Conservation (phyloP, 371 early-diverging fungal species). For the Circinella minor region DNA sequence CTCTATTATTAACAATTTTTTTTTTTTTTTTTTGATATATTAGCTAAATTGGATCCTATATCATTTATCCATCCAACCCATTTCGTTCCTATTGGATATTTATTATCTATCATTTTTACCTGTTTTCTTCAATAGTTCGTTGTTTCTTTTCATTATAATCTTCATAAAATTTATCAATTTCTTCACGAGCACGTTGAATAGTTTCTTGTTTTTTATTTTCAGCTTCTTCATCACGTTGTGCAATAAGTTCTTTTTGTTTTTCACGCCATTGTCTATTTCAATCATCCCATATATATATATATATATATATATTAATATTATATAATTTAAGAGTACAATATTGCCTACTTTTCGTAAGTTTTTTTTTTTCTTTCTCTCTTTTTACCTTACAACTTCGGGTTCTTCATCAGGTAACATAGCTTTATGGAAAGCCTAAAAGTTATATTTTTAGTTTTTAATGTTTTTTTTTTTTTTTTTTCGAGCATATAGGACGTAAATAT, state of each 20-base stretch:
- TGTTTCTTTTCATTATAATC: slow-evolving; percentile 93
- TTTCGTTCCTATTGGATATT: not conserved
- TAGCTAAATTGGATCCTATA: no score
- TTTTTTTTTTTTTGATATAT: no score
- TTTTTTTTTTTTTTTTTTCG: no score
- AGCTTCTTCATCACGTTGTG: slow-evolving; percentile 77
- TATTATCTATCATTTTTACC: slow-evolving; percentile 35
- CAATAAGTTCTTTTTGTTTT: slow-evolving; percentile 73
- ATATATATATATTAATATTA: no score
- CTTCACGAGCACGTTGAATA: slow-evolving; percentile 75
- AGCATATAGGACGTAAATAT: not conserved
- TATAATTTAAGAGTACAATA: no score
- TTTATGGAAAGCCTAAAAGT: slow-evolving; percentile 48
- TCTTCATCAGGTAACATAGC: slow-evolving; percentile 58
- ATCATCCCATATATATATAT: not conserved
- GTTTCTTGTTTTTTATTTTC: slow-evolving; percentile 72
- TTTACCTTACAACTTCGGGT: slow-evolving; percentile 63
- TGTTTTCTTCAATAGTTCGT: slow-evolving; percentile 78
- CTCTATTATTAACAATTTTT: slow-evolving; percentile 41
- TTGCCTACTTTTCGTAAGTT: no score
- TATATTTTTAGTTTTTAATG: no score
- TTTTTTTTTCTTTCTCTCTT: no score
- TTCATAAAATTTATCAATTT: slow-evolving; percentile 92
- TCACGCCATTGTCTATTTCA: slow-evolving; percentile 79
- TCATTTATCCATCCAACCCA: no score